A percentile compares a stretch with the other conserved stretches of the same genome.
phyloP scores from a whole-genome alignment of 192 early-diverging fungal genomes.

The Gigaspora rosea region DNA sequence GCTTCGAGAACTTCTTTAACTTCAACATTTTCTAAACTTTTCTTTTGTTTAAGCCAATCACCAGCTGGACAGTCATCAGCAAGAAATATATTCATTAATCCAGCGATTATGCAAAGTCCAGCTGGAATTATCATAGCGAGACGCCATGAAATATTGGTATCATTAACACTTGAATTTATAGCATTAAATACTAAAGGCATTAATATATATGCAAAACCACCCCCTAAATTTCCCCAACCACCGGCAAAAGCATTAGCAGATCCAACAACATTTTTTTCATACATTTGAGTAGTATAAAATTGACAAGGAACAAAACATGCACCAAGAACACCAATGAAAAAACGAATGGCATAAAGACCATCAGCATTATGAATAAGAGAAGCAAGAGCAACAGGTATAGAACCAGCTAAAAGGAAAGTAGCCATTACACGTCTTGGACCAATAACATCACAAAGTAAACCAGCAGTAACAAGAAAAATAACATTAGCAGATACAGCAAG shows the following conservation, averaged over 20 bases:
- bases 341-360: constrained; percentile 49
- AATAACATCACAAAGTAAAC: constrained; percentile 46
- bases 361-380: constrained; percentile 47
- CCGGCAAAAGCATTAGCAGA: constrained; percentile 68
- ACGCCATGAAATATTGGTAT: constrained; percentile 50
- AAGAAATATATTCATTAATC: constrained; percentile 37
- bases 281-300: constrained; percentile 69
- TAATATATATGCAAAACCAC: constrained; percentile 60
- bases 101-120: constrained; percentile 41
- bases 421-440: constrained; percentile 59
- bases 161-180: constrained; percentile 36
- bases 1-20: constrained; percentile 30
- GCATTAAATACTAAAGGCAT: constrained; percentile 58
- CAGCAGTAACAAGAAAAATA: constrained; percentile 53
- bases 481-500: constrained; percentile 60
- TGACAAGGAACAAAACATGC: constrained; percentile 72
- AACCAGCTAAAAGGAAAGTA: constrained; percentile 50
- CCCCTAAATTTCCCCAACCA: constrained; percentile 73
- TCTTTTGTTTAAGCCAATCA: constrained; percentile 32
- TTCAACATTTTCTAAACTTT: constrained; percentile 28
- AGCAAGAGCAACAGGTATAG: constrained; percentile 53
- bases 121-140: constrained; percentile 45
- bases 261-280: constrained; percentile 57
- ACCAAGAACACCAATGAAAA: constrained; percentile 65
- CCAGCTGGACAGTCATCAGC: constrained; percentile 48